These are phyloP conservation scores for Fraxinus cuspidata DNA, from an alignment of 257 asterid genomes.

Conservation along the genomic window DNA sequence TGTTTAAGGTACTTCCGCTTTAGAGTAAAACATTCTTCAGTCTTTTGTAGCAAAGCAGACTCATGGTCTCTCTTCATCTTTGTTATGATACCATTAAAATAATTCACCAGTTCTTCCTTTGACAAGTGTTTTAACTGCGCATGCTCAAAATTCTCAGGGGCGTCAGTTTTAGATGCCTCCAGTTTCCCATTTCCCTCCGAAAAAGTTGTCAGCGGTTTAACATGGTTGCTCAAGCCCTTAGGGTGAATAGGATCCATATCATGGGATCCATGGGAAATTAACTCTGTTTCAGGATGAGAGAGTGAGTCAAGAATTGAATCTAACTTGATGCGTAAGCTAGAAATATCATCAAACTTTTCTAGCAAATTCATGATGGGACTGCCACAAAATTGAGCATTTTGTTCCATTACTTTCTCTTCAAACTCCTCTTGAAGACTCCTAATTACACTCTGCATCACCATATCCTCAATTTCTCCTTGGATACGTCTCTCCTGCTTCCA, in stretches of 20 bases:
- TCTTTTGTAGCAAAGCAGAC: constrained; percentile 53
- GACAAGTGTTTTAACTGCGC: constrained; percentile 58
- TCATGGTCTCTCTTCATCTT: constrained; percentile 81
- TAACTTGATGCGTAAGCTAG: constrained; percentile 53
- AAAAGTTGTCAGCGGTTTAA: constrained; percentile 29
- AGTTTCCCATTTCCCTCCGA: constrained; percentile 55
- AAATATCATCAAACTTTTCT: constrained; percentile 62
- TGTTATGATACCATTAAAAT: constrained; percentile 59
- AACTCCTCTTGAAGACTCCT: constrained; percentile 47
- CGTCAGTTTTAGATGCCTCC: constrained; percentile 46
- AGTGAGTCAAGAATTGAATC: constrained; percentile 63
- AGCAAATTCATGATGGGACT: constrained; percentile 41
- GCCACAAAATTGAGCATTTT: constrained; percentile 39
- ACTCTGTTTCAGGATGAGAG: constrained; percentile 50
- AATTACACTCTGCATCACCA: constrained; percentile 48
- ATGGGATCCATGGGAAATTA: constrained; percentile 59
- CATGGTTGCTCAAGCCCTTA: constrained; percentile 46
- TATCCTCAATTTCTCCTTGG: constrained; percentile 51
- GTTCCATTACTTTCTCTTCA: constrained; percentile 46
- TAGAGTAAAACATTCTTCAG: constrained; percentile 61
- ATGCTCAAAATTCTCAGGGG: constrained; percentile 57
- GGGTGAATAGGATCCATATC: constrained; percentile 57
- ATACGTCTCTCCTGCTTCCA: constrained; percentile 42
- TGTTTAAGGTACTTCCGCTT: constrained; percentile 70
- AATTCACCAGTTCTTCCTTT: constrained; percentile 52